Evolutionary conservation across 2,329 filamentous ascomycete genomes (phyloP).

Genomic region (Talaromyces atroroseus): DNA sequence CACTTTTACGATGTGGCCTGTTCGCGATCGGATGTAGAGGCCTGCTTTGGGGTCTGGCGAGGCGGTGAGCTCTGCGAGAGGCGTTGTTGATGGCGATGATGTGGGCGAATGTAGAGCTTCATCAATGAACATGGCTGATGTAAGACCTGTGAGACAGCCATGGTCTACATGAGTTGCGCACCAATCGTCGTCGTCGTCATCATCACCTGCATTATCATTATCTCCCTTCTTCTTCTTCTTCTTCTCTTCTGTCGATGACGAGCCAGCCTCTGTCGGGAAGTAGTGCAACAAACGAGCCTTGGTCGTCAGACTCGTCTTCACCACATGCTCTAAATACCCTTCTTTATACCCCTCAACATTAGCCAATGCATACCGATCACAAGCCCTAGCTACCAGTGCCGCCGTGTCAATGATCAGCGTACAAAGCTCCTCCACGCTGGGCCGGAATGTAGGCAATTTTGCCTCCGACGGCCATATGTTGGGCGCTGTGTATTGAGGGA

Average conservation of each 20-base stretch:
- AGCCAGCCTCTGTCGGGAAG: slow-evolving; percentile 53
- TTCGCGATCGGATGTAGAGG: slow-evolving; percentile 87
- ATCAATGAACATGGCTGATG: slow-evolving; percentile 93
- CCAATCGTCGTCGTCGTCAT: slow-evolving; percentile 78
- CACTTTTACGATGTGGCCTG: slow-evolving; percentile 79
- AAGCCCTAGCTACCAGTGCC: slow-evolving; percentile 80
- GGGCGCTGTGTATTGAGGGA: slow-evolving; percentile 82
- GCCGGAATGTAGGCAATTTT: slow-evolving; percentile 68
- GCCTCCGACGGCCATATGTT: slow-evolving; percentile 78
- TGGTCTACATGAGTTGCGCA: slow-evolving; percentile 76
- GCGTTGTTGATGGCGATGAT: slow-evolving; percentile 23
- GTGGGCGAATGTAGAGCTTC: slow-evolving; percentile 48
- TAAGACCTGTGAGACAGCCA: slow-evolving; percentile 88
- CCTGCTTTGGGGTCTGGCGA: slow-evolving; percentile 82
- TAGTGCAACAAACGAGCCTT: slow-evolving; percentile 93
- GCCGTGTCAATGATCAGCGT: slow-evolving; percentile 82
- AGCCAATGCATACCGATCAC: slow-evolving; percentile 74
- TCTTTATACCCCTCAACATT: slow-evolving; percentile 71
- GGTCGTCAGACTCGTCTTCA: slow-evolving; percentile 76
- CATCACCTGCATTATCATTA: no score
- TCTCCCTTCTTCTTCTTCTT: not conserved
- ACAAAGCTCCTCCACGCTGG: slow-evolving; percentile 70
- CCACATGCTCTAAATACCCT: slow-evolving; percentile 81
- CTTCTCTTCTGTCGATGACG: not conserved
- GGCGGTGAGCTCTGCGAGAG: slow-evolving; percentile 62